phyloP scores from a whole-genome alignment of 257 asterid genomes.

The Plantago major region DNA sequence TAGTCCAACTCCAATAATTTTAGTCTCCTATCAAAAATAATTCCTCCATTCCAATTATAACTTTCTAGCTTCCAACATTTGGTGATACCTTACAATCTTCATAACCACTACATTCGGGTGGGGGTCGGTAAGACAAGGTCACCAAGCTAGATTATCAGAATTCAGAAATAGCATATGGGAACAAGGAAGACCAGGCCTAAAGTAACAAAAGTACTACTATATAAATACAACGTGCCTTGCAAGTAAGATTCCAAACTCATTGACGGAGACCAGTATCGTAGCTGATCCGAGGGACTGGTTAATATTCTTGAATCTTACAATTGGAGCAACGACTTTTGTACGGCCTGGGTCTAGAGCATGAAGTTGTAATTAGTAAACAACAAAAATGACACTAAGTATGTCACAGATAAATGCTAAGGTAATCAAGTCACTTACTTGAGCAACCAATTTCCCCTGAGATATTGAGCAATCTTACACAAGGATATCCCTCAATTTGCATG shows the following conservation, averaged over 20 bases:
- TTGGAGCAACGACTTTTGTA: constrained; percentile 75
- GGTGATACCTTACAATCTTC: too few relatives aligned
- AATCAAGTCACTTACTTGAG: constrained; percentile 60
- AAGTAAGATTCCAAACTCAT: constrained; percentile 70
- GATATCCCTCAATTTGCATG: constrained; percentile 70
- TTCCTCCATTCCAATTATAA: too few relatives aligned
- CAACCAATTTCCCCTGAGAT: constrained; percentile 97
- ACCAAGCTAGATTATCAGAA: not conserved
- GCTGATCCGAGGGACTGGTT: constrained; percentile 54
- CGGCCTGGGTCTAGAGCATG: constrained; percentile 77
- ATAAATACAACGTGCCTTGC: constrained; percentile 47
- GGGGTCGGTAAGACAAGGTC: not conserved
- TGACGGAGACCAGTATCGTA: constrained; percentile 58
- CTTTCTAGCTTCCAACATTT: too few relatives aligned
- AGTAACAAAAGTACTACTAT: constrained; percentile 12
- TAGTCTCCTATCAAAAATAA: too few relatives aligned
- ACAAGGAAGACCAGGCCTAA: not conserved
- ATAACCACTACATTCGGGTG: too few relatives aligned
- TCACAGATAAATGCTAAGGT: constrained; percentile 9
- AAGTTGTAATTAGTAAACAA: constrained; percentile 25
- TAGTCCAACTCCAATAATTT: too few relatives aligned
- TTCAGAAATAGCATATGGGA: not conserved
- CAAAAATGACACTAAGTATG: constrained; percentile 6
- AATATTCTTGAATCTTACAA: constrained; percentile 47
- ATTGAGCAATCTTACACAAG: constrained; percentile 93